Evolutionary conservation across 768 basidiomycete genomes (phyloP), one percentile per base, ranked within the genome.

Genomic region (Tricholoma terreum): DNA sequence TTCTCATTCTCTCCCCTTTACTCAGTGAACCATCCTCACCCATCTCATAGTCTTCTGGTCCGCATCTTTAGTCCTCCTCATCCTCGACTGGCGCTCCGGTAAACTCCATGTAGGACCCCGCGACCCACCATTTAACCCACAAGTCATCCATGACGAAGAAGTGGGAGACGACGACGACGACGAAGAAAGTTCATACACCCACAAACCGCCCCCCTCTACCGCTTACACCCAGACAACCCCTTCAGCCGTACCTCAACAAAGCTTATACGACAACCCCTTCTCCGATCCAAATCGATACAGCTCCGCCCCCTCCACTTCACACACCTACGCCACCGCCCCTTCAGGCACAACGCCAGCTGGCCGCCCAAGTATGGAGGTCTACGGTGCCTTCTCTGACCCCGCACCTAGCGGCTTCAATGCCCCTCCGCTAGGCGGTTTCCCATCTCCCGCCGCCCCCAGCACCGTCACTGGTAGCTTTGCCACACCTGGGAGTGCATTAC

Each of bases 361-460:
- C 9, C 80, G 89, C 36, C 85, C 83, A 7, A 92, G 89, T 61
- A 84, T 94, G 73, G 94, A 95, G 63, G 84, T 85, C 14, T 94
- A 95, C 65, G 94, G 93, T 48, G 93, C 92, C 22, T 96, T 94
- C 73, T 89, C 87, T 0, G 93, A 94, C 65, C 90, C 92, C 38
- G 83, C 91, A 0, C 92, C 93, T 1, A 83, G 77, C 54, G 90
- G 89, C 12, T 92, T 87, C 62, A 83, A 78, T 46, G 72, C 72
- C 11, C 71, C 73, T 11, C 69, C 75, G 2, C 72, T n/a, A 31
- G 27, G 52, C 69, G 52, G 40, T 2, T 54, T 31, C 15, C 4
- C 38, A 19, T 35, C 27, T 4, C 43, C 40, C 21, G 19, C 40
- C 4, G 33, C 38, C n/a, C 8, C 40, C 21, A 40, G 30, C 12